Evolutionary conservation across 129 eudicot species (phyloP).

Genomic region (Kitagawia praeruptora): DNA sequence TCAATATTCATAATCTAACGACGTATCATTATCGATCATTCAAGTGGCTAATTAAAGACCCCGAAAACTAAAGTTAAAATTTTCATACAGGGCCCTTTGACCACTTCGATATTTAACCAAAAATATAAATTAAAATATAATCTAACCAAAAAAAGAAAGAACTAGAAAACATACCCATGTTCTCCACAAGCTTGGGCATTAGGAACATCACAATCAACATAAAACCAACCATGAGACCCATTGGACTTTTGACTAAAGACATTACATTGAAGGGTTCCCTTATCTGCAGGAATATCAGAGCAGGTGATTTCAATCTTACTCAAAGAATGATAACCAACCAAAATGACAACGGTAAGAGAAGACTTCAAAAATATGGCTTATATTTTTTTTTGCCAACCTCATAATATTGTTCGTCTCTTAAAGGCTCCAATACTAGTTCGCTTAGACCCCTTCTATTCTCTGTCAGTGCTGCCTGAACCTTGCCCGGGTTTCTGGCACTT

Average conservation of each 20-base stretch:
- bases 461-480: conserved; percentile 95
- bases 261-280: conserved; percentile 78
- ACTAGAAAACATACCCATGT: conserved; percentile 57
- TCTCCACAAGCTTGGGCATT: conserved; percentile 88
- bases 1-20: too few relatives aligned
- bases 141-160: too few relatives aligned
- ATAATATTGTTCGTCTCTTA: conserved; percentile 87
- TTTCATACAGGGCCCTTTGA: too few relatives aligned
- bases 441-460: conserved; percentile 76
- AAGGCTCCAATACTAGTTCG: conserved; percentile 91
- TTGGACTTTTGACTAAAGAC: conserved; percentile 89
- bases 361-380: not conserved
- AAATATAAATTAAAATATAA: too few relatives aligned
- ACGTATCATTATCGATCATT: too few relatives aligned
- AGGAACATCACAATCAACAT: conserved; percentile 82
- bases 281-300: conserved; percentile 38
- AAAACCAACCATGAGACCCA: conserved; percentile 98
- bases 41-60: too few relatives aligned
- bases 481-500: conserved; percentile 95
- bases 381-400: conserved; percentile 36
- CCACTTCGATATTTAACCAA: too few relatives aligned
- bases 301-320: not conserved
- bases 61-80: too few relatives aligned
- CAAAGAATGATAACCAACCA: not conserved
- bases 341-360: not conserved